Conservation (phyloP, 768 basidiomycete genomes). For the Tubosaeta sp. region DNA sequence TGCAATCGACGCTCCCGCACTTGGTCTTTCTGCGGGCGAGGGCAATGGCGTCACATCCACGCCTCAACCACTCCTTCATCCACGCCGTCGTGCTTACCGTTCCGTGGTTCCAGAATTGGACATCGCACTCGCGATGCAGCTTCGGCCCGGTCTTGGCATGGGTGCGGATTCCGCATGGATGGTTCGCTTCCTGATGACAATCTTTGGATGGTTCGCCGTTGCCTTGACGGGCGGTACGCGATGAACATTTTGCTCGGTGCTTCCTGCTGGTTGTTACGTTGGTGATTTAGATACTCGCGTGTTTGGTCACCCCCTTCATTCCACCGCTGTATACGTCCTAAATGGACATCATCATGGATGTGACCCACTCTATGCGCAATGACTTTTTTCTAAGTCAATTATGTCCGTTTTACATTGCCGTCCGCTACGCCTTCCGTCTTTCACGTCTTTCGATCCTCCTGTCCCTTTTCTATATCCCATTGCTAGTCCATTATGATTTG, state of each 20-base stretch:
- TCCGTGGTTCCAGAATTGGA: slow-evolving; percentile 50
- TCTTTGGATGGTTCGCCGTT: slow-evolving; percentile 75
- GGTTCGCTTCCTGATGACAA: slow-evolving; percentile 73
- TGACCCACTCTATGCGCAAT: neutral
- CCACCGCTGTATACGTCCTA: neutral
- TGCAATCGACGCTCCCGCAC: slow-evolving; percentile 19
- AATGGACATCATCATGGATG: neutral
- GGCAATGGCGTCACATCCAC: slow-evolving; percentile 1
- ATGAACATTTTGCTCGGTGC: slow-evolving; percentile 5
- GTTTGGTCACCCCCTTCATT: neutral
- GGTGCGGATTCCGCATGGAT: slow-evolving; percentile 77
- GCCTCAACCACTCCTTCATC: slow-evolving; percentile 12
- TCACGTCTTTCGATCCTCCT: neutral
- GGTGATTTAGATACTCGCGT: neutral
- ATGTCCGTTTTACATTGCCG: neutral
- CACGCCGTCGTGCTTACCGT: slow-evolving; percentile 29
- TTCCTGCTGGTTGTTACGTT: neutral
- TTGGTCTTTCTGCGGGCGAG: slow-evolving; percentile 16
- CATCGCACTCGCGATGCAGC: slow-evolving; percentile 73
- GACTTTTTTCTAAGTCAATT: neutral
- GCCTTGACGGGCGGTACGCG: slow-evolving; percentile 40
- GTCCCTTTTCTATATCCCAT: neutral
- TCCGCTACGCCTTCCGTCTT: neutral
- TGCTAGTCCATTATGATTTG: neutral
- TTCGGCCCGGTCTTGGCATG: slow-evolving; percentile 64